Evolutionary conservation across 1,139 yeast species (phyloP).

Genomic region (Zygosaccharomyces sapae): DNA sequence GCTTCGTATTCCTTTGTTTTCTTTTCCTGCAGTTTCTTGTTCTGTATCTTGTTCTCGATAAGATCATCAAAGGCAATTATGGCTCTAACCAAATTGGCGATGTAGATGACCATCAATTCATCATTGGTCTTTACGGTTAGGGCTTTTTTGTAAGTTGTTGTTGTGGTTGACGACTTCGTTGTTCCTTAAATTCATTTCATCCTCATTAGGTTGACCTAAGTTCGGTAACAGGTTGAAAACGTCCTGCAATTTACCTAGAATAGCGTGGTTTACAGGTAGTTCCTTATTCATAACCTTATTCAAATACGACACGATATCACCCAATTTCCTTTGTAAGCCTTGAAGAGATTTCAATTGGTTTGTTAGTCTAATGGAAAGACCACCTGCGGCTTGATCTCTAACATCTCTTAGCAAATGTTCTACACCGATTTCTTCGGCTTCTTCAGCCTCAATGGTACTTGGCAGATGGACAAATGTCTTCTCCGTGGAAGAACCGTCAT

Average conservation of each 20-base stretch:
- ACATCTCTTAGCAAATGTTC: slow-evolving; percentile 92
- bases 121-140: slow-evolving; percentile 92
- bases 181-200: slow-evolving; percentile 28
- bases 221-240: slow-evolving; percentile 91
- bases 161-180: slow-evolving; percentile 24
- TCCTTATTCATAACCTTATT: slow-evolving; percentile 66
- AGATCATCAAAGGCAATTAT: slow-evolving; percentile 95
- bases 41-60: slow-evolving; percentile 91
- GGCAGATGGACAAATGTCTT: slow-evolving; percentile 92
- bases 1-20: slow-evolving; percentile 19
- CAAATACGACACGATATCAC: slow-evolving; percentile 75
- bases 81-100: slow-evolving; percentile 85
- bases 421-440: slow-evolving; percentile 98
- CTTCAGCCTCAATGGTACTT: slow-evolving; percentile 91
- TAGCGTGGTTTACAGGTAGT: slow-evolving; percentile 84
- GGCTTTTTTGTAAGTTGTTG: slow-evolving; percentile 66
- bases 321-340: slow-evolving; percentile 76
- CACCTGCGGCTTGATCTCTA: slow-evolving; percentile 95
- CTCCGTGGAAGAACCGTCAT: slow-evolving; percentile 90
- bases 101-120: slow-evolving; percentile 88
- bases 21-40: slow-evolving; percentile 51
- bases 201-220: slow-evolving; percentile 42
- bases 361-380: slow-evolving; percentile 78
- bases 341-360: slow-evolving; percentile 83
- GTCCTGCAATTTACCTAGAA: slow-evolving; percentile 89